Conservation (phyloP, 2,329 filamentous ascomycete genomes). For the Neospermospora avenae region DNA sequence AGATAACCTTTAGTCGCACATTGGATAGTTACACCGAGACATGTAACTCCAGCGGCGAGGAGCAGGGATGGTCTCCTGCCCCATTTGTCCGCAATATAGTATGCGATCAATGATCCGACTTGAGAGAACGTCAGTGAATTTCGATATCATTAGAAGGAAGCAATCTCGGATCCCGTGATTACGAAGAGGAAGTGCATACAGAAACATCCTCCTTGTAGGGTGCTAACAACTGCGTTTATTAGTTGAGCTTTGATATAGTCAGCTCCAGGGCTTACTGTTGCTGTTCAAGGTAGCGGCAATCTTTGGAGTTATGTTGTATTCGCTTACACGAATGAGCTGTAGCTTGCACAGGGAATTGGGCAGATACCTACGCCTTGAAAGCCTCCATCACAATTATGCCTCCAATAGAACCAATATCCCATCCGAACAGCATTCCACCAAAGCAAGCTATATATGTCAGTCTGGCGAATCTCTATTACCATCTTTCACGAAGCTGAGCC, state of each 20-base stretch:
- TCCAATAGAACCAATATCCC: slow-evolving; percentile 68
- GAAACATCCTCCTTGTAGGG: slow-evolving; percentile 66
- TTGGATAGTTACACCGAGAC: slow-evolving; percentile 62
- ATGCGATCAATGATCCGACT: slow-evolving; percentile 53
- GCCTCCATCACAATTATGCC: slow-evolving; percentile 66
- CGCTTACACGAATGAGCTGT: slow-evolving; percentile 42
- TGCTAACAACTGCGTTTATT: slow-evolving; percentile 55
- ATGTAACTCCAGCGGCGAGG: slow-evolving; percentile 52
- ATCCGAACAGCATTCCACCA: slow-evolving; percentile 60
- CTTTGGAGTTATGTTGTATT: slow-evolving; percentile 37
- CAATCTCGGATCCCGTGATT: too few species aligned
- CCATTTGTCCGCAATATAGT: slow-evolving; percentile 36
- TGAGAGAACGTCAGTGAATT: too few species aligned
- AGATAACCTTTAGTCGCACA: slow-evolving; percentile 58
- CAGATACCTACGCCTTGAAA: slow-evolving; percentile 49
- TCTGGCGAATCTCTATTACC: neutral
- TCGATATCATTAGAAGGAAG: too few species aligned
- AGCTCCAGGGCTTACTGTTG: slow-evolving; percentile 35
- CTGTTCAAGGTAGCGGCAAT: slow-evolving; percentile 52
- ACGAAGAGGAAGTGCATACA: slow-evolving; percentile 18
- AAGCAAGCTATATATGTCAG: slow-evolving; percentile 51
- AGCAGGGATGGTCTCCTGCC: slow-evolving; percentile 44
- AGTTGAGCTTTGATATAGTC: neutral
- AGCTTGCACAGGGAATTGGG: slow-evolving; percentile 10
- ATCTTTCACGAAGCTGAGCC: neutral